Conservation (phyloP, 2,329 filamentous ascomycete species). For the Alternaria alternata region DNA sequence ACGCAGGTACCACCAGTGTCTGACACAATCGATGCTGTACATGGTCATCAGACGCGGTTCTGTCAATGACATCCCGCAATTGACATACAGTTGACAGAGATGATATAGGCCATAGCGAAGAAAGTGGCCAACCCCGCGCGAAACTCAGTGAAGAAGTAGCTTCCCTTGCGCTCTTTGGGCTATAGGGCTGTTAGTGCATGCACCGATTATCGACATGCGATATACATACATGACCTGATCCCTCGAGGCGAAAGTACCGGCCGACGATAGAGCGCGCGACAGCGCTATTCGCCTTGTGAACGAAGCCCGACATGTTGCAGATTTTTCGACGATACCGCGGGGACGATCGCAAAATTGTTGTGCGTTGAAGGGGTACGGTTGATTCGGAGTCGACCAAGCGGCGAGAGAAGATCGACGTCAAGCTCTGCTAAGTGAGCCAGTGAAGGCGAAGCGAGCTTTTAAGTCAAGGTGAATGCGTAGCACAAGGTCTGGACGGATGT, state of each 20-base stretch:
- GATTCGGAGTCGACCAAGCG: slow-evolving; percentile 10
- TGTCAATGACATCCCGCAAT: slow-evolving; percentile 42
- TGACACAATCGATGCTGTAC: slow-evolving; percentile 67
- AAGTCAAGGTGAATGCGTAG: slow-evolving; percentile 16
- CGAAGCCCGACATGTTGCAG: slow-evolving; percentile 41
- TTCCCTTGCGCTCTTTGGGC: slow-evolving; percentile 72
- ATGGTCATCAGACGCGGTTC: slow-evolving; percentile 16
- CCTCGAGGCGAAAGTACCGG: slow-evolving; percentile 75
- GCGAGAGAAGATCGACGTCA: slow-evolving; percentile 15
- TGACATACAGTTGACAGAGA: slow-evolving; percentile 64
- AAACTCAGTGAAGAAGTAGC: slow-evolving; percentile 83
- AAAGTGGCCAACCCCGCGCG: slow-evolving; percentile 80
- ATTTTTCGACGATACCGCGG: slow-evolving; percentile 17
- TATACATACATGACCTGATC: slow-evolving; percentile 77
- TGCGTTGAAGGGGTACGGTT: slow-evolving; percentile 6
- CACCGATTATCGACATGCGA: not conserved
- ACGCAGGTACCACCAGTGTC: slow-evolving; percentile 79
- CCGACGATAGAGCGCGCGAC: slow-evolving; percentile 48
- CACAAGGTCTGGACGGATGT: slow-evolving; percentile 18
- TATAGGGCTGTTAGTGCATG: slow-evolving; percentile 14
- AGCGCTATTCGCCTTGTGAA: slow-evolving; percentile 45
- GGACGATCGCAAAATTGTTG: slow-evolving; percentile 8
- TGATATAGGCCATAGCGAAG: slow-evolving; percentile 65
- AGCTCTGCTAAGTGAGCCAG: slow-evolving; percentile 10
- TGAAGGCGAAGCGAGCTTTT: slow-evolving; percentile 20